Conservation (phyloP, 2,329 filamentous ascomycete species). For the Fusarium lateritium region DNA sequence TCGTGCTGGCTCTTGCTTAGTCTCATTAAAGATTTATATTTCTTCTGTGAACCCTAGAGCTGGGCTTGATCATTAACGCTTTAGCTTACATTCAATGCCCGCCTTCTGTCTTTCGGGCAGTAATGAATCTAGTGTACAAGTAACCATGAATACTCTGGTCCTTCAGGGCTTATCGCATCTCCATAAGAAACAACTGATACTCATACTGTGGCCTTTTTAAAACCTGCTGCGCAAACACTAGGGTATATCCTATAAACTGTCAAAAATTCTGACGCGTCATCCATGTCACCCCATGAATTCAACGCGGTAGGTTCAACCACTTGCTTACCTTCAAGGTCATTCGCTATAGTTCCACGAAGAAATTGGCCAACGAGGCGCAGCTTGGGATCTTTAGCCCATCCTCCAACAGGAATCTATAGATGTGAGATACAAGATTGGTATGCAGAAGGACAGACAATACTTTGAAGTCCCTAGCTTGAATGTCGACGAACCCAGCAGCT, state of each 20-base stretch:
- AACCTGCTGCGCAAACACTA: background rate
- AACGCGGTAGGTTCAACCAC: background rate
- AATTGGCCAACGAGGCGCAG: slow-evolving; percentile 9
- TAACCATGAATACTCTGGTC: background rate
- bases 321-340: slow-evolving; percentile 14
- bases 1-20: too few relatives aligned
- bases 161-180: slow-evolving; percentile 1
- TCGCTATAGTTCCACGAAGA: slow-evolving; percentile 2
- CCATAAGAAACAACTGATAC: slow-evolving; percentile 1
- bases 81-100: too few relatives aligned
- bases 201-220: background rate
- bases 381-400: slow-evolving; percentile 17
- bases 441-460: background rate
- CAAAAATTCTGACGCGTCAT: background rate
- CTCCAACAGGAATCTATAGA: slow-evolving; percentile 12
- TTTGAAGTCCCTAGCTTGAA: slow-evolving; percentile 13
- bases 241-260: background rate
- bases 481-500: slow-evolving; percentile 4
- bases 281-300: too few relatives aligned
- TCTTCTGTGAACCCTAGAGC: too few relatives aligned
- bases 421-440: background rate
- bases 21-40: too few relatives aligned
- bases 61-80: too few relatives aligned
- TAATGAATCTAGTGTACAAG: background rate
- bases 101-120: background rate